These are phyloP conservation scores for Pterulicium gracile DNA, from an alignment of 1,284 basidiomycete species.

Conservation along the genomic window DNA sequence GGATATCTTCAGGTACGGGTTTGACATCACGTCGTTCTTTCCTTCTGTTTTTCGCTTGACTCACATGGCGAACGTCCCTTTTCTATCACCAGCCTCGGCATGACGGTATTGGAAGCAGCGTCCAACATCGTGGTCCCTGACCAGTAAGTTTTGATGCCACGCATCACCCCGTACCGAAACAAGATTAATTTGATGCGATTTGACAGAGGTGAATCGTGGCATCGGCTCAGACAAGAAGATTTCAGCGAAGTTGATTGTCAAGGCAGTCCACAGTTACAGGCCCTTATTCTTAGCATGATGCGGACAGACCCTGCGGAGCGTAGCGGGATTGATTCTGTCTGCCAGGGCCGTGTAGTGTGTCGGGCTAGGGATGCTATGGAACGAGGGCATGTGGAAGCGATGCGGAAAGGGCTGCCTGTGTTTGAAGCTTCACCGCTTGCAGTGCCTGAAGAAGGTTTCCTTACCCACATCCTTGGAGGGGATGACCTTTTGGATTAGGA, in stretches of 20 bases:
- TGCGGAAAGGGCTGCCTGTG: constrained; percentile 26
- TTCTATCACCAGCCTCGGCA: constrained; percentile 70
- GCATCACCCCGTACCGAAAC: not conserved
- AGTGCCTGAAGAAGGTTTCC: constrained; percentile 37
- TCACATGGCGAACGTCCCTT: constrained; percentile 9
- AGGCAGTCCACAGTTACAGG: constrained; percentile 64
- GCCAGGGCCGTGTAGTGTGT: constrained; percentile 56
- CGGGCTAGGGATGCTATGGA: constrained; percentile 63
- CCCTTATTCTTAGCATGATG: constrained; percentile 74
- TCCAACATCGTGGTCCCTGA: constrained; percentile 96
- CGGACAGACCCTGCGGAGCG: constrained; percentile 55
- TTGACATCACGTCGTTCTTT: not conserved
- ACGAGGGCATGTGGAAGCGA: constrained; percentile 27
- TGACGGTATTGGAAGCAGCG: constrained; percentile 92
- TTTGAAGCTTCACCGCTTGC: constrained; percentile 62
- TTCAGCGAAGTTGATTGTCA: constrained; percentile 81
- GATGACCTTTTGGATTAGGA: no score
- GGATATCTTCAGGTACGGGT: constrained; percentile 89
- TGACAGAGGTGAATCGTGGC: constrained; percentile 82
- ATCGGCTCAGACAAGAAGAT: constrained; percentile 85
- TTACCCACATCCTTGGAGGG: constrained; percentile 46
- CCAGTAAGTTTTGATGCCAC: constrained; percentile 52
- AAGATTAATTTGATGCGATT: constrained; percentile 9
- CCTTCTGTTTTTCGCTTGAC: not conserved
- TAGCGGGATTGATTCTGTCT: constrained; percentile 49